These are phyloP conservation scores for Conringia planisiliqua DNA, from an alignment of 345 rosid genomes.

Conservation along the genomic window DNA sequence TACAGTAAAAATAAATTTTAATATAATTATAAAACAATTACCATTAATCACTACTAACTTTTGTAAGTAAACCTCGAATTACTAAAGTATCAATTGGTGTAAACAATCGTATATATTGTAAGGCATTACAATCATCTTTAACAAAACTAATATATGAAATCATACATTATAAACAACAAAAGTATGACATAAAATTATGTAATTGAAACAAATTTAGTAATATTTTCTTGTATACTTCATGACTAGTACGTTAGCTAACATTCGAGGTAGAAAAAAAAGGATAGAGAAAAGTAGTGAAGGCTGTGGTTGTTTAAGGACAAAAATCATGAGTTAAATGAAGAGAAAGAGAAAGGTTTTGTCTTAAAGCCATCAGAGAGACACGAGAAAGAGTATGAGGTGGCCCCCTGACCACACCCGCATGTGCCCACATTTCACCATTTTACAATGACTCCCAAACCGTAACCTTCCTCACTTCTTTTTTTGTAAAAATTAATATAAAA, in stretches of 20 bases:
- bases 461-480: not conserved
- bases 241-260: not conserved
- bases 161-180: not conserved
- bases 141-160: not conserved
- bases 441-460: constrained; percentile 37
- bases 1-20: not conserved
- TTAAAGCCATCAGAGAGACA: constrained; percentile 32
- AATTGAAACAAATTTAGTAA: not conserved
- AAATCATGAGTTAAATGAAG: constrained; percentile 20
- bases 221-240: not conserved
- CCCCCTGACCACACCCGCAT: constrained; percentile 39
- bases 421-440: constrained; percentile 38
- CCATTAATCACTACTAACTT: too few relatives aligned
- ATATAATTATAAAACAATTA: not conserved
- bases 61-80: not conserved
- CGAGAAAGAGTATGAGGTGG: constrained; percentile 38
- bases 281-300: not conserved
- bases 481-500: not conserved
- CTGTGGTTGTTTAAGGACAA: constrained; percentile 1
- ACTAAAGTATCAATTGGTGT: not conserved
- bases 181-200: not conserved
- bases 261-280: not conserved
- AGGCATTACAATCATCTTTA: not conserved
- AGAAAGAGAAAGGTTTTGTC: constrained; percentile 34
- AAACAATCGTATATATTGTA: not conserved